Conservation (phyloP, 495 filamentous ascomycete genomes). For the Podospora pseudopauciseta region DNA sequence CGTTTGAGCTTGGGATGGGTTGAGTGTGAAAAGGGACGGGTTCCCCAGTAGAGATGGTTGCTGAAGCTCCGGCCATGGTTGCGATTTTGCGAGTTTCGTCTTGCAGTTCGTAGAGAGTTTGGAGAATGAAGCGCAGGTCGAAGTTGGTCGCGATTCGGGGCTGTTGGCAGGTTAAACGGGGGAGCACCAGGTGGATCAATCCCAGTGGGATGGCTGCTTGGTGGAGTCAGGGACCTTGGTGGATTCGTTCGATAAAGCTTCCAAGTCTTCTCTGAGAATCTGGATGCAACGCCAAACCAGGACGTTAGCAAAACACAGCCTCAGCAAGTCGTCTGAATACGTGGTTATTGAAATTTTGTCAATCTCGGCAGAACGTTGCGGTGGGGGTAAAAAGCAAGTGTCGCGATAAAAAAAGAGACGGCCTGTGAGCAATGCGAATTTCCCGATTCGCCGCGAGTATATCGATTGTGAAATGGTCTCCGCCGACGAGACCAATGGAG, state of each 20-base stretch:
- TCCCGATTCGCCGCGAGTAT: constrained; percentile 31
- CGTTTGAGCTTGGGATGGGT: constrained; percentile 29
- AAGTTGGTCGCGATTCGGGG: not conserved
- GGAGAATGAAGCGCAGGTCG: not conserved
- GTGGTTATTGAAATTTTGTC: constrained; percentile 6
- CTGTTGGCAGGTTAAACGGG: not conserved
- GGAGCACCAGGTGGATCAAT: not conserved
- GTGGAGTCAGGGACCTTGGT: not conserved
- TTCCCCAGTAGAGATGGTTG: constrained; percentile 20
- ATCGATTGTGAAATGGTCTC: constrained; percentile 23
- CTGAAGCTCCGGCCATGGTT: constrained; percentile 2
- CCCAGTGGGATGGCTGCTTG: not conserved
- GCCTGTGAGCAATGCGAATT: constrained; percentile 23
- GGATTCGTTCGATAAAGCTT: not conserved
- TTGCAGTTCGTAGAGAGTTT: not conserved
- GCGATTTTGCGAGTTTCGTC: not conserved
- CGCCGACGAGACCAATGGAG: constrained; percentile 20
- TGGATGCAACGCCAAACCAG: not conserved
- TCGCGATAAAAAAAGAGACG: constrained; percentile 20
- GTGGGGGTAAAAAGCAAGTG: constrained; percentile 22
- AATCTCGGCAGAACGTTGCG: constrained; percentile 27
- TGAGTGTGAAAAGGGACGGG: constrained; percentile 31
- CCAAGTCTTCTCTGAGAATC: not conserved
- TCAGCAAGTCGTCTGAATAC: not conserved
- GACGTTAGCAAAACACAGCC: not conserved